Base-by-base conservation (phyloP, 2,329 filamentous ascomycete genomes). In the Pseudogymnoascus sp. region DNA sequence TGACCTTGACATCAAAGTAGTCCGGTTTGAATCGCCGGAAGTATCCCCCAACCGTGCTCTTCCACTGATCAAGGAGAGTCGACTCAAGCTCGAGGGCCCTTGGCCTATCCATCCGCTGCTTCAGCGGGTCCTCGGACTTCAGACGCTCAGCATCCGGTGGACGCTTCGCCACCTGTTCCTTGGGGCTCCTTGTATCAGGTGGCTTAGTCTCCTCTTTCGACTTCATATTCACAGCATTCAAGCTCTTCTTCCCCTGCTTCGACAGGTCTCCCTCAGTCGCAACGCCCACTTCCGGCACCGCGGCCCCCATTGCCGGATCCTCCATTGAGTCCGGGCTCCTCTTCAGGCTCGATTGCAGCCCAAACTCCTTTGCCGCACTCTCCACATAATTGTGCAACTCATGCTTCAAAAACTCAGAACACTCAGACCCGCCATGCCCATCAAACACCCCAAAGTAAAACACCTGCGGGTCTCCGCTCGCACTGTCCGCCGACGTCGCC, bases 371-470 rank as follows among this genome's bases (percentile, higher is more conserved):
- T 0, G 90, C 89, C 0, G 91, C 84, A 66, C 90, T 82, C 74
- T 99, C 93, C 35, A 99, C 86, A 72, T 97, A 97, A 8, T 84
- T 83, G 72, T 97, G 94, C 63, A 99, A 76, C 70, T 89, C 84
- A 63, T 97, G 90, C 62, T 86, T 82, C 66, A 97, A 74, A 68
- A 96, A 97, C 16, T 88, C 86, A 63, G 91, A 91, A 73, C 94
- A 97, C 72, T 96, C 89, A 18, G 79, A 82, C 18, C 94, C 94
- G 8, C 94, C 94, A 75, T 99, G 94, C 2, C 94, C 94, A 74
- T 99, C 94, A 70, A 97, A 99, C 1, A 97, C 86, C 1, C 84
- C 92, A 79, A 97, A 99, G 74, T 97, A 99, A 74, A 99, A 99
- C 34, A 97, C 87, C 72, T 97, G 93, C 1, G 93, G 93, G 70